phyloP scores from a whole-genome alignment of 306 rosid genomes.

The Castanea mollissima region DNA sequence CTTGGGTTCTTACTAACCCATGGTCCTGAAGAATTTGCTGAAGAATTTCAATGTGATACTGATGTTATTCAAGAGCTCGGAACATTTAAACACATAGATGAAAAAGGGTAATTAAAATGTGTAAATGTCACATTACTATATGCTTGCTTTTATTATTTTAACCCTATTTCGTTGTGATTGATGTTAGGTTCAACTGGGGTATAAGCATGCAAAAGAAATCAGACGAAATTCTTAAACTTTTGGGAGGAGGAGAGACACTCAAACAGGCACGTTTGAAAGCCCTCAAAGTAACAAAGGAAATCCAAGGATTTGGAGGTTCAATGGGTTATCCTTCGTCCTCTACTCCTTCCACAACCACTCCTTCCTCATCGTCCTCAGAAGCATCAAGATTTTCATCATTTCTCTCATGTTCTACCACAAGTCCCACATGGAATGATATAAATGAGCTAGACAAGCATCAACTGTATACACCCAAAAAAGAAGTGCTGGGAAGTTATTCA shows the following conservation, averaged over 20 bases:
- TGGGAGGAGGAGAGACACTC: constrained; percentile 38
- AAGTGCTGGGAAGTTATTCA: background rate
- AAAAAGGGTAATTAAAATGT: constrained; percentile 48
- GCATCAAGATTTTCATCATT: constrained; percentile 44
- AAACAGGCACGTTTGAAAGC: constrained; percentile 69
- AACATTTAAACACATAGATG: constrained; percentile 48
- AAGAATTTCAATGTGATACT: constrained; percentile 55
- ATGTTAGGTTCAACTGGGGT: constrained; percentile 78
- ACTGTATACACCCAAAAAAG: background rate
- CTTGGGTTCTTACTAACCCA: constrained; percentile 78
- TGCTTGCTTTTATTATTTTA: background rate
- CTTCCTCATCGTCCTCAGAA: constrained; percentile 27
- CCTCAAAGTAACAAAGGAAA: constrained; percentile 67
- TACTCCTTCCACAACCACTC: constrained; percentile 15
- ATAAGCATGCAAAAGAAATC: constrained; percentile 57
- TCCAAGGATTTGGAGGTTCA: constrained; percentile 68
- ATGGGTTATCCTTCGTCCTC: constrained; percentile 17
- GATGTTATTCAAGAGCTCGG: constrained; percentile 61
- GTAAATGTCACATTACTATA: background rate
- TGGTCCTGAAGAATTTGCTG: constrained; percentile 65
- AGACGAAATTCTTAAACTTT: constrained; percentile 46
- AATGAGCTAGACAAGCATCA: constrained; percentile 16
- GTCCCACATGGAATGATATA: constrained; percentile 24
- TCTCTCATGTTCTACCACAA: constrained; percentile 40
- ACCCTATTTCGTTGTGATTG: background rate